Evolutionary conservation across 2,329 filamentous ascomycete species (phyloP).

Genomic region (Pseudopyrenochaeta lycopersici): DNA sequence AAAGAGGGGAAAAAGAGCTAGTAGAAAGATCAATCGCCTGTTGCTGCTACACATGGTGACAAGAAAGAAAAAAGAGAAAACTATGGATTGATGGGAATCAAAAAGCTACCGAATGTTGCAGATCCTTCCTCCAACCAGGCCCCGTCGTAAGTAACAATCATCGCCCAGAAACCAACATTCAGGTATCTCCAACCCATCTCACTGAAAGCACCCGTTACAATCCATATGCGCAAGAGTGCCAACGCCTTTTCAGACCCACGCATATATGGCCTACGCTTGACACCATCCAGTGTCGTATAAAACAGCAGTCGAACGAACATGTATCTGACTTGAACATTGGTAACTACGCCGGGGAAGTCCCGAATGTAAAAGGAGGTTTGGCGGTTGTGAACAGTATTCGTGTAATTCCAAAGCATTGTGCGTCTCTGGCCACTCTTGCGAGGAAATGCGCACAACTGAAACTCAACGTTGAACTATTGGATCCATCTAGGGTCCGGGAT

Average conservation of each 20-base stretch:
- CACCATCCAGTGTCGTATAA: background rate
- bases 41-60: background rate
- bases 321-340: background rate
- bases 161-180: background rate
- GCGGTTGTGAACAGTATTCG: background rate
- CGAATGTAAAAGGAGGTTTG: background rate
- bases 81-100: background rate
- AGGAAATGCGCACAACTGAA: background rate
- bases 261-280: background rate
- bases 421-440: background rate
- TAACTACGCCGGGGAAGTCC: background rate
- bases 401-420: background rate
- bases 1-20: too few relatives aligned
- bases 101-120: background rate
- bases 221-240: background rate
- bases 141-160: background rate
- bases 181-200: background rate
- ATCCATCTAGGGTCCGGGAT: conserved; percentile 38
- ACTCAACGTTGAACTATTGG: background rate
- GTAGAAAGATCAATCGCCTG: too few relatives aligned
- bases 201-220: background rate
- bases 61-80: background rate
- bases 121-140: background rate
- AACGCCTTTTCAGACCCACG: background rate
- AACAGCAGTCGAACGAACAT: background rate